Evolutionary conservation across 2,329 filamentous ascomycete species (phyloP), one percentile per base, ranked within the genome.

Genomic region (Cercospora zeae-maydis): DNA sequence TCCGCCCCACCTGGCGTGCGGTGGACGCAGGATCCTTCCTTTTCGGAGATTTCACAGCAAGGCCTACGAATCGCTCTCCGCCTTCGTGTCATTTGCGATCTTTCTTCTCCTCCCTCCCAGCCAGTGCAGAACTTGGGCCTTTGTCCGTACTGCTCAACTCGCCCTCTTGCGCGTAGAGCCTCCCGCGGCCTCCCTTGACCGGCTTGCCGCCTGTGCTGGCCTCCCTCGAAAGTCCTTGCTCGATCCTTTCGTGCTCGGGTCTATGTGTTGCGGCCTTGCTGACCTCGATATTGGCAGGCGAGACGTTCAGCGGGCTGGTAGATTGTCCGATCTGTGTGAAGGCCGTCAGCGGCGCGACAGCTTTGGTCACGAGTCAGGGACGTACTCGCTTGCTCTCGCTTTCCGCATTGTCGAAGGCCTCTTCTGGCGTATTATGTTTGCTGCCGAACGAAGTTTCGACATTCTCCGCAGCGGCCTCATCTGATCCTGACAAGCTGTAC

Each of bases 271-370:
- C 57, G 42, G 57, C 42, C 13, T 27, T 59, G 42, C 57, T 52
- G 30, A 59, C 57, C 21, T 59, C 57, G 30, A 37, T n/a, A 11
- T 59, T 59, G 24, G 57, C 57, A 2, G 57, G 57, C 11, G 57
- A 59, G 11, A 59, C 57, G 14, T 59, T 42, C 31, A 59, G 21
- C 11, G 57, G 57, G 5, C 37, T 59, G 30, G 30, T 47, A 14
- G 42, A 24, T 52, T 59, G 57, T 4, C 57, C 57, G 11, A 49
- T 33, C 57, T 59, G 24, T 3, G 24, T 1, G 19, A 16, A 2
- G 10, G 36, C 10, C n/a, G 4, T 57, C 54, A 42, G 54, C 53
- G 4, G 7, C 3, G 19, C 3, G 13, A 11, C 19, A 42, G 24
- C 16, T n/a, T 4, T 5, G 21, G 11, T 10, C 13, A 37, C 37